Evolutionary conservation across 164 flowering plant genomes (phyloP).

Genomic region (Tetracentron sinense): DNA sequence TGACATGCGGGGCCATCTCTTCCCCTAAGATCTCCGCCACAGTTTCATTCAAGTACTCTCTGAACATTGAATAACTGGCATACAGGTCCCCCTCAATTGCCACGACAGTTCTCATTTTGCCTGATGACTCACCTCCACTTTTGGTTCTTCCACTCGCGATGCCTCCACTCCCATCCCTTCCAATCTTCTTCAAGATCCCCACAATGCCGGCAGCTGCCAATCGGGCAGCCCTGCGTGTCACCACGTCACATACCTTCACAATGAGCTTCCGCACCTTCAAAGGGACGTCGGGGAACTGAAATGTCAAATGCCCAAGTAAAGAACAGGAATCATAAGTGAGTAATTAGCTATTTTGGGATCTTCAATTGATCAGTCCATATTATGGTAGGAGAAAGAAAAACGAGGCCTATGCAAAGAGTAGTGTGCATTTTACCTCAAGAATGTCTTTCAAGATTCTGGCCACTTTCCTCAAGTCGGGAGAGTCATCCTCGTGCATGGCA

Average conservation of each 20-base stretch:
- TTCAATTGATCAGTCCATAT: neutral
- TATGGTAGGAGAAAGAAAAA: neutral
- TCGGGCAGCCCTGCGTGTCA: slow-evolving; percentile 81
- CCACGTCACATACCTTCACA: slow-evolving; percentile 75
- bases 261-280: slow-evolving; percentile 67
- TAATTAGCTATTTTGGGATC: neutral
- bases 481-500: slow-evolving; percentile 83
- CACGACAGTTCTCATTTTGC: slow-evolving; percentile 67
- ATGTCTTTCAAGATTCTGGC: slow-evolving; percentile 55
- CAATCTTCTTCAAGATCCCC: slow-evolving; percentile 88
- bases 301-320: neutral
- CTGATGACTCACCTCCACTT: slow-evolving; percentile 28
- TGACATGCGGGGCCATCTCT: slow-evolving; percentile 60
- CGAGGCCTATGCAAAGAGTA: neutral
- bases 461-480: slow-evolving; percentile 70
- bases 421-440: slow-evolving; percentile 44
- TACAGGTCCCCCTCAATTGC: slow-evolving; percentile 81
- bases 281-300: slow-evolving; percentile 64
- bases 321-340: neutral
- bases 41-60: slow-evolving; percentile 77
- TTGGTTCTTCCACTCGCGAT: slow-evolving; percentile 43
- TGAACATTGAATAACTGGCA: slow-evolving; percentile 54
- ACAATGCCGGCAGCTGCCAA: slow-evolving; percentile 95
- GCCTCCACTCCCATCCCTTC: slow-evolving; percentile 85
- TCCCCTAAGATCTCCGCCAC: slow-evolving; percentile 73